Conservation (phyloP, 2,329 filamentous ascomycete species). For the Calonectria fujianensis region DNA sequence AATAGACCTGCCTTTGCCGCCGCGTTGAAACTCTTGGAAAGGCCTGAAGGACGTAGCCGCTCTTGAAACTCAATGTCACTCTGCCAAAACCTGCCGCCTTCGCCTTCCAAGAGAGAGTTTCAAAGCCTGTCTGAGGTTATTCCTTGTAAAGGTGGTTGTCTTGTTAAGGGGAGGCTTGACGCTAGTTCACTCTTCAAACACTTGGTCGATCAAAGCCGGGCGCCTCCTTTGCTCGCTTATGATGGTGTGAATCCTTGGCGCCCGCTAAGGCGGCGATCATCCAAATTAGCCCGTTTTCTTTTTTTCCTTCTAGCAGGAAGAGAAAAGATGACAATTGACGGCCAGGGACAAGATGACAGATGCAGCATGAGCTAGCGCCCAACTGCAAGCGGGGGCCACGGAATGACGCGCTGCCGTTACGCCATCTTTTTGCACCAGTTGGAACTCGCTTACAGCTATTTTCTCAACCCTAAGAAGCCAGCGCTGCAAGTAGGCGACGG, state of each 20-base stretch:
- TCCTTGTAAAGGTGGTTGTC: slow-evolving; percentile 12
- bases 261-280: slow-evolving; percentile 57
- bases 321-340: slow-evolving; percentile 41
- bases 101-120: slow-evolving; percentile 29
- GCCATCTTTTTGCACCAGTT: slow-evolving; percentile 40
- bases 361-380: slow-evolving; percentile 43
- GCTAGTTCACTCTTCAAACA: slow-evolving; percentile 48
- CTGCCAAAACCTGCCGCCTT: not conserved
- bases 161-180: slow-evolving; percentile 35
- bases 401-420: slow-evolving; percentile 47
- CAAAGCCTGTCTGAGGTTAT: slow-evolving; percentile 36
- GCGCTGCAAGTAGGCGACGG: slow-evolving; percentile 38
- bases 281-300: slow-evolving; percentile 54
- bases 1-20: not conserved
- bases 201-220: slow-evolving; percentile 52
- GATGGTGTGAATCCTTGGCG: slow-evolving; percentile 41
- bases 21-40: slow-evolving; percentile 14
- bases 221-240: slow-evolving; percentile 34
- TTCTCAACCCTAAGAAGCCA: slow-evolving; percentile 37
- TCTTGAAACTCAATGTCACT: slow-evolving; percentile 14
- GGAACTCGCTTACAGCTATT: slow-evolving; percentile 44
- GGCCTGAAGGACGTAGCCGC: not conserved
- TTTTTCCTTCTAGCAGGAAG: slow-evolving; percentile 50
- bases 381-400: slow-evolving; percentile 45
- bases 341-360: slow-evolving; percentile 41